Evolutionary conservation across 177 flowering plant species (phyloP).

Genomic region (Telopea speciosissima): DNA sequence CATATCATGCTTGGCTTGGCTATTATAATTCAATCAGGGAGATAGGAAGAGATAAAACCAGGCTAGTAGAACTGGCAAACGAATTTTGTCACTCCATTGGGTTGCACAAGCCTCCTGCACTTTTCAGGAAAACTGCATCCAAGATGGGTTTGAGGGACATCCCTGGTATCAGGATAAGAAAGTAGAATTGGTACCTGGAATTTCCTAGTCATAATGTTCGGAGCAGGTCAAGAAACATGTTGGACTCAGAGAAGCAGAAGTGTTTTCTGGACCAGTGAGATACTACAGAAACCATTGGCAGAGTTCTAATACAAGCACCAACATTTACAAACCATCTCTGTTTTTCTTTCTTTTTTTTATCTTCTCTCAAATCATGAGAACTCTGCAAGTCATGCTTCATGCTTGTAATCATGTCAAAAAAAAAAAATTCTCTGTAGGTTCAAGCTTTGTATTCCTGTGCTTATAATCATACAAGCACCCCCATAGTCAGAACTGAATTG

Average conservation of each 20-base stretch:
- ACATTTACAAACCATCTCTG: no score
- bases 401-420: no score
- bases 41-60: slow-evolving; percentile 83
- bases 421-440: no score
- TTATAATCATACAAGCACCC: no score
- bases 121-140: slow-evolving; percentile 70
- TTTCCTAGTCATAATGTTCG: neutral
- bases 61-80: slow-evolving; percentile 72
- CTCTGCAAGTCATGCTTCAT: no score
- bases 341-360: no score
- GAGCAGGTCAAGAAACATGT: neutral
- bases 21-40: slow-evolving; percentile 84
- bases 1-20: slow-evolving; percentile 98
- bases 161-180: slow-evolving; percentile 72
- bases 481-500: no score
- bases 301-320: no score
- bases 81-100: slow-evolving; percentile 65
- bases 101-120: slow-evolving; percentile 61
- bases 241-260: neutral
- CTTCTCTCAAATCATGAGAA: no score
- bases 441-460: no score
- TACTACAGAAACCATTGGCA: no score
- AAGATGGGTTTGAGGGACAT: slow-evolving; percentile 91
- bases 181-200: slow-evolving; percentile 17
- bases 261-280: neutral